Conservation (phyloP, 345 rosid species). For the Eucalyptus curtisii region DNA sequence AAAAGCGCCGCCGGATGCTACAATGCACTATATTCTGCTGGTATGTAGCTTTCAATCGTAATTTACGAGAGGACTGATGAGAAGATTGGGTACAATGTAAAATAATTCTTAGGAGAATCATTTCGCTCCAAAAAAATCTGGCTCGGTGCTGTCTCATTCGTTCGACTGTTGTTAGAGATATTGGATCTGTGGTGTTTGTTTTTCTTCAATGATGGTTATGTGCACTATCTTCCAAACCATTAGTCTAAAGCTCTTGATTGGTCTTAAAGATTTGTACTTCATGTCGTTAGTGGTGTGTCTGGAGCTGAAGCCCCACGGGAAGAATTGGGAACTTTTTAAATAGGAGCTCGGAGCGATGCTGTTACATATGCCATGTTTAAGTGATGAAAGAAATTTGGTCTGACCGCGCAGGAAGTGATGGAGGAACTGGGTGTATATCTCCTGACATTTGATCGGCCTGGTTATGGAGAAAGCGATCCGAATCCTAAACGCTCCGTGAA, state of each 20-base stretch:
- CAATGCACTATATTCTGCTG: background rate
- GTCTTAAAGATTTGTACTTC: background rate
- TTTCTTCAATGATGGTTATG: background rate
- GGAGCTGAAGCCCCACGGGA: background rate
- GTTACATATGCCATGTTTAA: background rate
- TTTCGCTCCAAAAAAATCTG: background rate
- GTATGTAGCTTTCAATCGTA: background rate
- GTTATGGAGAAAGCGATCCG: constrained; percentile 60
- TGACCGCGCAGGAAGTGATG: constrained; percentile 25
- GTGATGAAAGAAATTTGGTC: background rate
- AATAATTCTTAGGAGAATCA: background rate
- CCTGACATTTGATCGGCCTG: constrained; percentile 42
- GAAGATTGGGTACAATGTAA: background rate
- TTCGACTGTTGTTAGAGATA: background rate
- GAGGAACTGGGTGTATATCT: constrained; percentile 24
- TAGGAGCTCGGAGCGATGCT: background rate
- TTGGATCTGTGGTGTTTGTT: background rate
- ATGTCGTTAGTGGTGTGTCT: background rate
- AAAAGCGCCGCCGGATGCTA: background rate
- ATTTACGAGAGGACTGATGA: background rate
- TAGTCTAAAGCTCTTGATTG: background rate
- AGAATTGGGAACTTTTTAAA: background rate
- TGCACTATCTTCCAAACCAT: background rate
- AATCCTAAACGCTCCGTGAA: constrained; percentile 25
- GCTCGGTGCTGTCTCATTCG: background rate